Percentiles rank a stretch among this genome's conserved stretches.
phyloP scores from a whole-genome alignment of 371 early-diverging fungal genomes.

The Ecytonucleospora hepatopenaei region DNA sequence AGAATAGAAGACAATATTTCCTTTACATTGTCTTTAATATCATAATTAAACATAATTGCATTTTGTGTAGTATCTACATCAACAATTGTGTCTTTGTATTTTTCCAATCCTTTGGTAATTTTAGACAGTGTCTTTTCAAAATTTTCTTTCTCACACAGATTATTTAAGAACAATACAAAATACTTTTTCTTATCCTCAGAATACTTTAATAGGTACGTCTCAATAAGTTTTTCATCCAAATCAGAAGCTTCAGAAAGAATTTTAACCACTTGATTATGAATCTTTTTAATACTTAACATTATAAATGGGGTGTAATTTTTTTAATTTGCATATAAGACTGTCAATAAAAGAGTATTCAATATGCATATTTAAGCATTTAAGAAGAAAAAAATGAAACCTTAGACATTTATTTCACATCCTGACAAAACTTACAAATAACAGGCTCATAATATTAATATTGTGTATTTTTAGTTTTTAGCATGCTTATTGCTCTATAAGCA shows the following conservation, averaged over 20 bases:
- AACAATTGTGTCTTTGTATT: constrained; percentile 9
- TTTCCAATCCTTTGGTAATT: constrained; percentile 7
- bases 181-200: constrained; percentile 18
- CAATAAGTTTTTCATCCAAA: constrained; percentile 15
- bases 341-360: no score
- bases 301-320: no score
- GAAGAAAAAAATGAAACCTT: no score
- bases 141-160: constrained; percentile 15
- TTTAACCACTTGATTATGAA: constrained; percentile 18
- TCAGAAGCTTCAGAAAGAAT: constrained; percentile 8
- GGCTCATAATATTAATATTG: no score
- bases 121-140: constrained; percentile 14
- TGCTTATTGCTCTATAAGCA: no score
- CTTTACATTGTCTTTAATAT: constrained; percentile 20
- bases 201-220: constrained; percentile 12
- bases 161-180: constrained; percentile 35
- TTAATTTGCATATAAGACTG: no score
- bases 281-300: constrained; percentile 18
- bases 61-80: constrained; percentile 12
- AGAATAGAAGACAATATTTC: constrained; percentile 31
- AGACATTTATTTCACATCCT: no score
- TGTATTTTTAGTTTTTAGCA: no score
- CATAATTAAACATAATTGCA: constrained; percentile 31
- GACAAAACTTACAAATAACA: no score
- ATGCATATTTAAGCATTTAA: no score